These are phyloP conservation scores for Arthroderma sp. DNA, from an alignment of 2,329 filamentous ascomycete genomes.

Conservation along the genomic window DNA sequence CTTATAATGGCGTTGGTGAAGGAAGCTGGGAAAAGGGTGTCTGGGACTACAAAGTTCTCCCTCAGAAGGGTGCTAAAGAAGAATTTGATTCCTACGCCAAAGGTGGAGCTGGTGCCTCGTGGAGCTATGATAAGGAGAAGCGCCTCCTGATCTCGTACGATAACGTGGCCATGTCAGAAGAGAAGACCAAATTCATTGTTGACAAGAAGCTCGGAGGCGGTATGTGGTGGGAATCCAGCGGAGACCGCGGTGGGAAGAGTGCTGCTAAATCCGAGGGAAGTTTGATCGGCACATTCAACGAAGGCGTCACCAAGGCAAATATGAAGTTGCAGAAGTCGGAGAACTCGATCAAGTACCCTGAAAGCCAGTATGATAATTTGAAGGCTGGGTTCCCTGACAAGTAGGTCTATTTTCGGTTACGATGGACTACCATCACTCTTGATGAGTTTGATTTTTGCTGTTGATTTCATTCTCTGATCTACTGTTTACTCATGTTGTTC, in stretches of 20 bases:
- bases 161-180: constrained; percentile 44
- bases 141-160: constrained; percentile 65
- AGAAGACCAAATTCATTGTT: constrained; percentile 61
- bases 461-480: not conserved
- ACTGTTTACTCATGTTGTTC: too few relatives aligned
- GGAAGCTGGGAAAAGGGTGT: constrained; percentile 78
- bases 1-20: constrained; percentile 60
- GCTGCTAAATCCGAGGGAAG: constrained; percentile 37
- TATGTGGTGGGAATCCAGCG: constrained; percentile 93
- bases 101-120: constrained; percentile 51
- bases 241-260: constrained; percentile 49
- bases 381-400: constrained; percentile 15
- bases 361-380: constrained; percentile 30
- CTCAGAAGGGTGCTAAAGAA: constrained; percentile 53
- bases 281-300: constrained; percentile 48
- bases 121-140: constrained; percentile 54
- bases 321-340: constrained; percentile 21
- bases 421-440: not conserved
- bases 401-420: not conserved
- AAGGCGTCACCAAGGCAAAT: constrained; percentile 20
- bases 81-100: constrained; percentile 37
- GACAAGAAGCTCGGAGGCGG: constrained; percentile 60
- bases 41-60: constrained; percentile 79
- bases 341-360: constrained; percentile 26
- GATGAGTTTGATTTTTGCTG: not conserved